A percentile compares a stretch with the other conserved stretches of the same genome.
Evolutionary conservation across 495 filamentous ascomycete species (phyloP).

Genomic region (Penicillium subrubescens): DNA sequence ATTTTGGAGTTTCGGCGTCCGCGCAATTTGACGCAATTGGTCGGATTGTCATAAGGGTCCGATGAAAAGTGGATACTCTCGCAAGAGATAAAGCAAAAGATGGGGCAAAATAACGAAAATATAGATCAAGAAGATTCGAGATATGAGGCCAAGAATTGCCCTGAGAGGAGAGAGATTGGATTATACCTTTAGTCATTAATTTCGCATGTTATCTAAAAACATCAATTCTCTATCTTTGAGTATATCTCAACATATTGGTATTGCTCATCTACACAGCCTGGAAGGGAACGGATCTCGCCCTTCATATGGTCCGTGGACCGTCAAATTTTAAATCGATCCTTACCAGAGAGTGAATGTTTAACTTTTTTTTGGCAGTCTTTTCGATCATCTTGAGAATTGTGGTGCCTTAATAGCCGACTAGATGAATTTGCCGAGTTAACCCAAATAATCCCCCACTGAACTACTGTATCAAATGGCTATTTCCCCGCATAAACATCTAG

Average conservation of each 20-base stretch:
- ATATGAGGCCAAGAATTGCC: background rate
- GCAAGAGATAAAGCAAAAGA: background rate
- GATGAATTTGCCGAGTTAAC: conserved; percentile 9
- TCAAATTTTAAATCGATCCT: background rate
- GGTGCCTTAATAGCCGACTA: background rate
- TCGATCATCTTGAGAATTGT: no score
- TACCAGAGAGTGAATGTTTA: background rate
- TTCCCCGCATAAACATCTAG: conserved; percentile 7
- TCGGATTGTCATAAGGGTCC: background rate
- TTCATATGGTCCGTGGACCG: background rate
- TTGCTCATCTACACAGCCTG: background rate
- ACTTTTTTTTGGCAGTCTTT: no score
- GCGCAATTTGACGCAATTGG: conserved; percentile 37
- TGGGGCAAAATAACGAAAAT: background rate
- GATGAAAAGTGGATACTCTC: conserved; percentile 7
- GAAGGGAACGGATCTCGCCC: background rate
- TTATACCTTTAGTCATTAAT: background rate
- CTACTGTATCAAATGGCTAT: conserved; percentile 3
- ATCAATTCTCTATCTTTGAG: background rate
- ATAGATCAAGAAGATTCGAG: background rate
- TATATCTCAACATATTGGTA: background rate
- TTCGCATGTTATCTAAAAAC: background rate
- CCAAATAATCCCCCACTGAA: conserved; percentile 6
- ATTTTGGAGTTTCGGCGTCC: conserved; percentile 4
- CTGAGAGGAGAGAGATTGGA: background rate